These are phyloP conservation scores for Phytophthora tubulina DNA, from an alignment of 352 stramenopile genomes.

Conservation along the genomic window DNA sequence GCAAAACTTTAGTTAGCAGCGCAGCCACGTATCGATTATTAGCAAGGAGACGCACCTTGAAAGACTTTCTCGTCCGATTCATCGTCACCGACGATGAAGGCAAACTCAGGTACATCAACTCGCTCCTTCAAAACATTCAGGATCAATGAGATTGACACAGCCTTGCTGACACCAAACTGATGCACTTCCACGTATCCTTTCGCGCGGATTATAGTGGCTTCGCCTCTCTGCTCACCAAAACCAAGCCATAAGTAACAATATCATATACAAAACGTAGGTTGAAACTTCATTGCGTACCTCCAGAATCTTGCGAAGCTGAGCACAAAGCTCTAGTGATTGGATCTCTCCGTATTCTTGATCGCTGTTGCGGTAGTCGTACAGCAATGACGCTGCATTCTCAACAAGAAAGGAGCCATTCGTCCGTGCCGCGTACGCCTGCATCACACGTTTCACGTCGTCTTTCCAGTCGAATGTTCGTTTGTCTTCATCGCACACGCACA, in stretches of 20 bases:
- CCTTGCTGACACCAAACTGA: conserved; percentile 79
- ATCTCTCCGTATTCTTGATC: conserved; percentile 99
- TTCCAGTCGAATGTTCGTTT: conserved; percentile 93
- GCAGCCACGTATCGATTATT: neutral
- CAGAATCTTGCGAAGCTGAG: conserved; percentile 95
- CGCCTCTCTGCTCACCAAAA: conserved; percentile 54
- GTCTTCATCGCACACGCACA: conserved; percentile 66
- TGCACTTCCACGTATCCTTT: conserved; percentile 85
- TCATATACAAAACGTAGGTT: neutral
- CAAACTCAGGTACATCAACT: conserved; percentile 92
- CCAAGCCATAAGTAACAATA: neutral
- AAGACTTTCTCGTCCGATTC: conserved; percentile 95
- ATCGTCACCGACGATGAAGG: conserved; percentile 97
- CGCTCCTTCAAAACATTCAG: conserved; percentile 66
- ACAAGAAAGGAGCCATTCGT: conserved; percentile 99
- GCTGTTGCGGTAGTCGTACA: conserved; percentile 98
- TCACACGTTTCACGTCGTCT: conserved; percentile 93
- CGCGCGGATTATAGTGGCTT: conserved; percentile 59
- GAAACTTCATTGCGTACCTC: conserved; percentile 61
- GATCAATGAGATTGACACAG: conserved; percentile 62
- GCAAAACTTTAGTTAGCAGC: neutral
- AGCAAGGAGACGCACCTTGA: conserved; percentile 48
- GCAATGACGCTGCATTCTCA: conserved; percentile 95
- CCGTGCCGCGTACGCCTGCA: conserved; percentile 97
- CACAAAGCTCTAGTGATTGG: conserved; percentile 93